Conservation (phyloP, 1,139 yeast species). For the Nakaseomyces nivariensis region DNA sequence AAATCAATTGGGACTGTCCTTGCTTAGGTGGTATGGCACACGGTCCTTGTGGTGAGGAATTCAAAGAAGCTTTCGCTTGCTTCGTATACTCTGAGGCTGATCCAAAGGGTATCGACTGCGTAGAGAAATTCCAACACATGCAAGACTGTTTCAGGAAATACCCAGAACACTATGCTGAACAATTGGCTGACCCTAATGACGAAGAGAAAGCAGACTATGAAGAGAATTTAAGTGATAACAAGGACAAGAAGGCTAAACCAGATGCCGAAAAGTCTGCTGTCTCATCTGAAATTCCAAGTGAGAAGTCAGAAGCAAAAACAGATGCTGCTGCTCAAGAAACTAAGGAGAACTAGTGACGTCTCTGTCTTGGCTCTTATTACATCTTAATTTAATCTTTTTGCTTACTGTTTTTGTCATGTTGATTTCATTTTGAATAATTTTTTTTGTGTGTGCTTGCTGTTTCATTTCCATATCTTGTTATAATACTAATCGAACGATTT, state of each 20-base stretch:
- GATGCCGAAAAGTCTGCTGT: background rate
- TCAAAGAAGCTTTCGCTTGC: conserved; percentile 92
- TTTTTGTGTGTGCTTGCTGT: background rate
- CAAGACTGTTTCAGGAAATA: conserved; percentile 88
- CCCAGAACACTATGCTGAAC: conserved; percentile 93
- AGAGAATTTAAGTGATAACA: background rate
- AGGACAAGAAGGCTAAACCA: background rate
- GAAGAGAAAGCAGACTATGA: conserved; percentile 6
- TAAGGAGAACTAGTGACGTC: background rate
- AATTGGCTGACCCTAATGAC: conserved; percentile 63
- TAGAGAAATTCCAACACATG: conserved; percentile 85
- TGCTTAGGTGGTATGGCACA: conserved; percentile 98
- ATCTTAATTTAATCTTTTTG: background rate
- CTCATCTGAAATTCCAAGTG: background rate
- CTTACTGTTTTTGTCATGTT: background rate
- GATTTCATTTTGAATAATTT: background rate
- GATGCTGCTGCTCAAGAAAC: background rate
- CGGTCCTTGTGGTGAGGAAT: conserved; percentile 98
- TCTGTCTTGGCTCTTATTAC: background rate
- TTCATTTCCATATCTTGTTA: background rate
- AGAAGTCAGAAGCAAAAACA: background rate
- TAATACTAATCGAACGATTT: no score
- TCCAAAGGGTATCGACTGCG: conserved; percentile 95
- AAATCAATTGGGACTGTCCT: conserved; percentile 99
- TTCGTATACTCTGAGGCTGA: conserved; percentile 91